Percentiles rank a stretch among this genome's conserved stretches.
These are phyloP conservation scores for Solanum habrochaites DNA, from an alignment of 257 asterid species.

Conservation along the genomic window DNA sequence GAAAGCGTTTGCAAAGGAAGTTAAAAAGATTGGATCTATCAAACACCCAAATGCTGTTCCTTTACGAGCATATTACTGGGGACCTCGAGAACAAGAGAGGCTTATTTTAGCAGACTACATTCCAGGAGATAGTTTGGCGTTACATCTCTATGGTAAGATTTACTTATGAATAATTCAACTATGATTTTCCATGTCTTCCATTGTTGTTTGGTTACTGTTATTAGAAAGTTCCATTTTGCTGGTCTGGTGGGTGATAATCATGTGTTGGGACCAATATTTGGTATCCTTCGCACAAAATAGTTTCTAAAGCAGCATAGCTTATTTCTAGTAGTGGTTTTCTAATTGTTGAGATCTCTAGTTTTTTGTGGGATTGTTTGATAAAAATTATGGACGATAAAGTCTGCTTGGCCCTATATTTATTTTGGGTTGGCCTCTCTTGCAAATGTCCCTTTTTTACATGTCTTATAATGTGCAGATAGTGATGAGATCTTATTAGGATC, in stretches of 20 bases:
- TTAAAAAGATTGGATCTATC: conserved; percentile 67
- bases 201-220: background rate
- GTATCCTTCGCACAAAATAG: background rate
- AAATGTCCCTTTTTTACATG: background rate
- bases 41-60: conserved; percentile 52
- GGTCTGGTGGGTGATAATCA: background rate
- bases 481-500: background rate
- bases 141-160: conserved; percentile 82
- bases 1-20: conserved; percentile 85
- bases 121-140: conserved; percentile 78
- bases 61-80: conserved; percentile 86
- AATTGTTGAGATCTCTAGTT: background rate
- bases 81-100: conserved; percentile 86
- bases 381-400: background rate
- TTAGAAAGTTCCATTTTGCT: background rate
- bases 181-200: background rate
- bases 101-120: conserved; percentile 77
- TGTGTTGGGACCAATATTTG: background rate
- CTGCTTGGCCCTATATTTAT: background rate
- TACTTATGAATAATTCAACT: background rate
- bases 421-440: background rate
- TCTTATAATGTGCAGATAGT: background rate
- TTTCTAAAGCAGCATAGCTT: background rate
- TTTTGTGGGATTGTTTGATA: background rate
- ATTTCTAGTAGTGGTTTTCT: background rate